phyloP scores from a whole-genome alignment of 176 grass and related monocot species.

The Carex cristatella region DNA sequence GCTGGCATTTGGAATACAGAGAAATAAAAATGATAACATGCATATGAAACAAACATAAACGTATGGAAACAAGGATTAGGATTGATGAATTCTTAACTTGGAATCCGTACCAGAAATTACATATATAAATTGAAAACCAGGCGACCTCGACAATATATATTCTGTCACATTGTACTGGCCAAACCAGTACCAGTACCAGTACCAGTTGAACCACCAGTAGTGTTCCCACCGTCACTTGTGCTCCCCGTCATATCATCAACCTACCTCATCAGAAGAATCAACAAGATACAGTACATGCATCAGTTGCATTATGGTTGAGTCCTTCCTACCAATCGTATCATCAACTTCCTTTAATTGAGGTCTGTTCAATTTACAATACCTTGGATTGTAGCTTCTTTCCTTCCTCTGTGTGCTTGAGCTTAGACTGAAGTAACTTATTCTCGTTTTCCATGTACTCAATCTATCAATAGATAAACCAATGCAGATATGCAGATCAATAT shows the following conservation, averaged over 20 bases:
- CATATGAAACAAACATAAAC: not conserved
- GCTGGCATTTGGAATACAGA: too few relatives aligned
- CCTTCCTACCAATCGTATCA: too few relatives aligned
- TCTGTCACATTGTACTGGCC: not conserved
- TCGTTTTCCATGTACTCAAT: slow-evolving; percentile 67
- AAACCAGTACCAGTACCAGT: not conserved
- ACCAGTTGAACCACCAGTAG: not conserved
- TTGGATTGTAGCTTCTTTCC: too few relatives aligned
- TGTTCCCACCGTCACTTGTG: not conserved
- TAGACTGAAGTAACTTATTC: slow-evolving; percentile 54
- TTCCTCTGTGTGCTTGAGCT: not conserved
- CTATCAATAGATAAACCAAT: slow-evolving; percentile 23
- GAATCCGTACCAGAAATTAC: not conserved
- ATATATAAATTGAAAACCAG: not conserved
- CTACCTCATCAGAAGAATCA: too few relatives aligned
- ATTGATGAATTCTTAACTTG: not conserved
- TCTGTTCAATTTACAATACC: too few relatives aligned
- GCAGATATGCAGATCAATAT: not conserved
- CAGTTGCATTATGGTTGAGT: too few relatives aligned
- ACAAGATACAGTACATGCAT: too few relatives aligned
- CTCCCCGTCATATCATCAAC: not conserved
- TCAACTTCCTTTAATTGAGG: too few relatives aligned
- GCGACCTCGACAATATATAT: not conserved
- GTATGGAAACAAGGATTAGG: not conserved
- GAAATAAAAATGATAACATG: not conserved